Conservation (phyloP, 495 filamentous ascomycete genomes). For the Penicillium tannophilum region DNA sequence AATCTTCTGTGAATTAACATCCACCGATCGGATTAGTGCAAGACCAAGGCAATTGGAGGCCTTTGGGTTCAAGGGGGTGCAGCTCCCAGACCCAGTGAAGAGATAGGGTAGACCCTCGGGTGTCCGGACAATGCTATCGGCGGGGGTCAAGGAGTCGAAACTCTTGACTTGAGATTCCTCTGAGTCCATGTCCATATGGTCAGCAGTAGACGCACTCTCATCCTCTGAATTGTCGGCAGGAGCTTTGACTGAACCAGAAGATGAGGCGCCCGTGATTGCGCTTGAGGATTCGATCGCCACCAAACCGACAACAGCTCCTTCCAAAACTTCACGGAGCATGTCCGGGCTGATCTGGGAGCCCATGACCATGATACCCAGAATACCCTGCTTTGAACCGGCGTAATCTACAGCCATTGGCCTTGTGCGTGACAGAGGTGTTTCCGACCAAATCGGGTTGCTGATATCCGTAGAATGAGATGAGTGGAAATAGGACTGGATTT, state of each 20-base stretch:
- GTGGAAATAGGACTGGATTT: constrained; percentile 80
- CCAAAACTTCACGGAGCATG: constrained; percentile 52
- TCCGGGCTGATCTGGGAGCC: constrained; percentile 50
- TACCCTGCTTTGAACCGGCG: constrained; percentile 49
- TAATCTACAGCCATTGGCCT: constrained; percentile 60
- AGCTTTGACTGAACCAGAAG: constrained; percentile 2
- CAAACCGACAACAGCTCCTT: constrained; percentile 60
- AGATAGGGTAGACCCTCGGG: constrained; percentile 46
- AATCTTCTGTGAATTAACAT: constrained; percentile 38
- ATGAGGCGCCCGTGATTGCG: constrained; percentile 29
- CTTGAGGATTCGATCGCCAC: constrained; percentile 52
- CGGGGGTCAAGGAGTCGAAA: constrained; percentile 12
- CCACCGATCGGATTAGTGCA: constrained; percentile 53
- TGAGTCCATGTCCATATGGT: constrained; percentile 33
- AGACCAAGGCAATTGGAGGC: constrained; percentile 51
- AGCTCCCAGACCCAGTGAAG: constrained; percentile 39
- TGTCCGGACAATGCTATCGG: constrained; percentile 35
- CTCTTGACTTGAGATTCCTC: constrained; percentile 3
- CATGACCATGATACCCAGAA: constrained; percentile 55
- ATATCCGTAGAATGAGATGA: constrained; percentile 37
- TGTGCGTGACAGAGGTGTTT: constrained; percentile 46
- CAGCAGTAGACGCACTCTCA: constrained; percentile 16
- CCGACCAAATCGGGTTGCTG: constrained; percentile 48
- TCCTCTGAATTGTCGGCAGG: constrained; percentile 6
- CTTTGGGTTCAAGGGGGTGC: constrained; percentile 43